Evolutionary conservation across 139 green algal species (phyloP), one percentile per base, ranked within the genome.

Genomic region (Gonium pectorale): DNA sequence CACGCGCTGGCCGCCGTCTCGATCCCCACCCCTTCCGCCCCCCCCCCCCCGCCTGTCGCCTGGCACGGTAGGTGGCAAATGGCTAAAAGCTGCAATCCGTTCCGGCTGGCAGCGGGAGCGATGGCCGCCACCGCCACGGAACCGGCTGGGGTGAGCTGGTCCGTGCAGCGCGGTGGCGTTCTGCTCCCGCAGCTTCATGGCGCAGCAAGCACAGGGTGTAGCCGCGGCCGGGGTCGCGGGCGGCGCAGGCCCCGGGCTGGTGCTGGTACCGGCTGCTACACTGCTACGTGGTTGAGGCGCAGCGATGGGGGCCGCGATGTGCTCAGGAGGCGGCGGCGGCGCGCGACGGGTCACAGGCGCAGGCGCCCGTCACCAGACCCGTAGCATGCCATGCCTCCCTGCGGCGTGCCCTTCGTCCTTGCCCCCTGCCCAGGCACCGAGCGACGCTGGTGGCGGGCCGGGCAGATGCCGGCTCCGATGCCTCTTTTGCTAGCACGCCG

Each of bases 231-330:
- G 26, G 41, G 56, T 3, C 15, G 67, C 26, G 15, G 67, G 31
- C 40, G 4, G 2, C 31, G 2, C 62, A n/a, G 3, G 31, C 29
- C 44, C 52, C 59, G n/a, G 33, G 59, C n/a, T 46, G 31, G 17
- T 71, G 41, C 75, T 82, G 75, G 75, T 60, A 71, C 27, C 31
- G 51, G 29, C 75, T 82, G 75, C 59, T 82, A 17, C 6, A 60
- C 7, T 29, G n/a, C 3, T 82, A 71, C 24, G 75, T 82, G 60
- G 59, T 5, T 1, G 59, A 82, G 75, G 59, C 71, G n/a, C 59
- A 68, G 56, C 68, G 68, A 5, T 37, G 68, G 68, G 5, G 43
- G 67, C 67, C 66, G 33, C 56, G 29, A 22, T 35, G 2, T 33
- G 33, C 21, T 17, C 64, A 44, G 33, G 4, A 71, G 2, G 33